Evolutionary conservation across 2,329 filamentous ascomycete species (phyloP).

Genomic region (Sphaerulina musiva): DNA sequence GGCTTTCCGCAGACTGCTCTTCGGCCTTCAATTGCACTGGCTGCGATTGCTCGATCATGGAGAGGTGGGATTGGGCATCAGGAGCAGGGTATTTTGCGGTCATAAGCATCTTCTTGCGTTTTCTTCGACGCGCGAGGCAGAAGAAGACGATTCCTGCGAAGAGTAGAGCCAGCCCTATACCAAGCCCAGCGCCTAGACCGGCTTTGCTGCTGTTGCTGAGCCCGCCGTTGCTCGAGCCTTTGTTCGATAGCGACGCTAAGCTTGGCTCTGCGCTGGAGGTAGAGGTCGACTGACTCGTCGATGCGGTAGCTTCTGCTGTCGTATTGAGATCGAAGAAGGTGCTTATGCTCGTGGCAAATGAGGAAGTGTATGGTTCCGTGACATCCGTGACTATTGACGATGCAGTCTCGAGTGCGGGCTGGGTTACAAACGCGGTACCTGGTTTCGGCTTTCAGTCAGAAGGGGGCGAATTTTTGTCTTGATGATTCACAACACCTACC

Average conservation of each 20-base stretch:
- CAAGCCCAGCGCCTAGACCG: slow-evolving; percentile 19
- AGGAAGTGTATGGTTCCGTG: no score
- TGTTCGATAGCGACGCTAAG: neutral
- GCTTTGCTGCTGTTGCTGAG: slow-evolving; percentile 13
- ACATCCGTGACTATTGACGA: no score
- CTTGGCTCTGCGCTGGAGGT: neutral
- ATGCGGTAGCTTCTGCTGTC: no score
- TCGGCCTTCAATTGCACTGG: slow-evolving; percentile 2
- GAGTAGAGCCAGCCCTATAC: slow-evolving; percentile 12
- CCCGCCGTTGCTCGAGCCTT: neutral
- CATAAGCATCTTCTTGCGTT: neutral
- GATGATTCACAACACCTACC: no score
- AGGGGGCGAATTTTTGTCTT: no score
- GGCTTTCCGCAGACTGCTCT: neutral
- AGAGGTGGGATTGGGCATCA: slow-evolving; percentile 15
- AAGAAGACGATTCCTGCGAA: slow-evolving; percentile 11
- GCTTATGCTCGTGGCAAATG: no score
- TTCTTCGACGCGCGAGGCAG: slow-evolving; percentile 11
- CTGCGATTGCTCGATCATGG: slow-evolving; percentile 16
- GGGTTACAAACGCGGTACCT: no score
- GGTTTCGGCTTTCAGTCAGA: no score
- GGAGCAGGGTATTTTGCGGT: slow-evolving; percentile 11
- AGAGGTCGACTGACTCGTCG: no score
- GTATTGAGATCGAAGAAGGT: no score
- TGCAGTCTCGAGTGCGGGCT: no score